Evolutionary conservation across 345 rosid species (phyloP).

Genomic region (Syzygium aromaticum): DNA sequence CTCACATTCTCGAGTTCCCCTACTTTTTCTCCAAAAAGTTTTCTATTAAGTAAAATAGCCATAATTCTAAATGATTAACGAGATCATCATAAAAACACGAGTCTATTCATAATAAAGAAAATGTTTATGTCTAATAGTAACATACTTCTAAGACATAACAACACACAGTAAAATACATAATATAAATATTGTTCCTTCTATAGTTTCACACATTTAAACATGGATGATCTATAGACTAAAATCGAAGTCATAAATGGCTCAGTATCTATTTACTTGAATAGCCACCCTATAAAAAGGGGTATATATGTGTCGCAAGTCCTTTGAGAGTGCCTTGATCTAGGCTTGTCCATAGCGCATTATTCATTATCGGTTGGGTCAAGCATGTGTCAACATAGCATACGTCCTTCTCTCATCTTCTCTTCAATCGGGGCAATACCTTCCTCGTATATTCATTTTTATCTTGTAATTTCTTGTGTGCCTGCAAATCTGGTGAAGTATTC

Average conservation of each 20-base stretch:
- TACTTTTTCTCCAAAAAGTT: background rate
- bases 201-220: background rate
- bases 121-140: background rate
- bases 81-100: background rate
- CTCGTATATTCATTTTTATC: too few relatives aligned
- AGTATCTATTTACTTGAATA: background rate
- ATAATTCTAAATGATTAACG: background rate
- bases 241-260: background rate
- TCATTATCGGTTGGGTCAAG: background rate
- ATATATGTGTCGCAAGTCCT: background rate
- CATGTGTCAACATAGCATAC: background rate
- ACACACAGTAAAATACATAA: background rate
- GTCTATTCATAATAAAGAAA: too few relatives aligned
- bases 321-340: too few relatives aligned
- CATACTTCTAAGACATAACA: background rate
- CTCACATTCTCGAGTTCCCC: accelerated
- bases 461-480: too few relatives aligned
- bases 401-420: too few relatives aligned
- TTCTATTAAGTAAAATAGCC: background rate
- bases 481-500: too few relatives aligned
- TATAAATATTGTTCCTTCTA: background rate
- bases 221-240: background rate
- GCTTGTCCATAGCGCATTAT: background rate
- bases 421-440: too few relatives aligned
- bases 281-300: background rate